Percentiles rank a stretch among this genome's conserved stretches.
phyloP scores from a whole-genome alignment of 2,329 filamentous ascomycete genomes.

The Penicillium sp. region DNA sequence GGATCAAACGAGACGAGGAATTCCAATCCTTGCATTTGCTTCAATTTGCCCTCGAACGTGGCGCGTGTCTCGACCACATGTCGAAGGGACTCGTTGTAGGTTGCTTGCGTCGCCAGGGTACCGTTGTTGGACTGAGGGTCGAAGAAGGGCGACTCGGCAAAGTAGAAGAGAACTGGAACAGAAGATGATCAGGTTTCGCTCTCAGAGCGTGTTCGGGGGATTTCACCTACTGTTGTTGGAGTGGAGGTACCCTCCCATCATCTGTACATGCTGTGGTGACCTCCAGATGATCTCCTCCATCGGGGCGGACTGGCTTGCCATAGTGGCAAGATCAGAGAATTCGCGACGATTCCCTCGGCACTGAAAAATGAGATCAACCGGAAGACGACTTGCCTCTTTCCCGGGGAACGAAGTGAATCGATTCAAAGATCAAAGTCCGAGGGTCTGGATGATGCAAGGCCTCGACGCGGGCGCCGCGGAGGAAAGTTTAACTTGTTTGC shows the following conservation, averaged over 20 bases:
- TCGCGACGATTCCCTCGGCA: too few species aligned
- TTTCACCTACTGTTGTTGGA: conserved; percentile 39
- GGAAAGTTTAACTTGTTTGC: conserved; percentile 7
- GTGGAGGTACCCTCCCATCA: conserved; percentile 43
- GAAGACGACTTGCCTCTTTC: too few species aligned
- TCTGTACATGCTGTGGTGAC: conserved; percentile 41
- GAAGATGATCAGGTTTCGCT: too few species aligned
- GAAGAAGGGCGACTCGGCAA: conserved; percentile 58
- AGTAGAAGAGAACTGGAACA: conserved; percentile 53
- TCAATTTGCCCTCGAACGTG: conserved; percentile 51
- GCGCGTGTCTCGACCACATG: conserved; percentile 50
- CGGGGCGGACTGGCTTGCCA: conserved; percentile 34
- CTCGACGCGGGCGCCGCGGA: neutral
- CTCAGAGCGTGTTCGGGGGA: too few species aligned
- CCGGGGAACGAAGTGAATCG: too few species aligned
- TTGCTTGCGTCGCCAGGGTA: conserved; percentile 48
- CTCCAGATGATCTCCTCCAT: conserved; percentile 44
- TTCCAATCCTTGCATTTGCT: conserved; percentile 52
- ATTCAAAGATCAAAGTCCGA: too few species aligned
- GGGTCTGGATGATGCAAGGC: too few species aligned
- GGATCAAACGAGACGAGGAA: conserved; percentile 57
- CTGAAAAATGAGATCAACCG: too few species aligned
- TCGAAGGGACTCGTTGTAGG: conserved; percentile 44
- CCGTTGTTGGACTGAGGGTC: conserved; percentile 57
- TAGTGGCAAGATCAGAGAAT: conserved; percentile 9